A percentile compares a stretch with the other conserved stretches of the same genome.
phyloP scores from a whole-genome alignment of 805 yeast species.

The Barnettozyma californica region DNA sequence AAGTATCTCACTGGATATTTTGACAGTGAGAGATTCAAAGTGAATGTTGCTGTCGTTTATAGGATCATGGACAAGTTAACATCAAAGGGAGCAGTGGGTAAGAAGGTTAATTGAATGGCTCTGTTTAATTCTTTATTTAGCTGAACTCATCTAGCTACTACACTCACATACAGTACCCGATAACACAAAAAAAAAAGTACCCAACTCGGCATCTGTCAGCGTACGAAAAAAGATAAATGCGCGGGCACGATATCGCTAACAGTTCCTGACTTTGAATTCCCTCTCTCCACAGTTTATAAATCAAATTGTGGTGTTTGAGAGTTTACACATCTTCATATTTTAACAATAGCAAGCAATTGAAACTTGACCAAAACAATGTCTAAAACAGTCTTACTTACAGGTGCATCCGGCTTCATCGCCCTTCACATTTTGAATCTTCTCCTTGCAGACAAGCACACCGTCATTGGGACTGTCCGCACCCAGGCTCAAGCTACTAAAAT shows the following conservation, averaged over 20 bases:
- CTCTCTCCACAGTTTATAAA: not conserved
- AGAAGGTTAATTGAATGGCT: not conserved
- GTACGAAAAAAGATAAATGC: not conserved
- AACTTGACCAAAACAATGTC: not conserved
- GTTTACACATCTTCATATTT: too few species aligned
- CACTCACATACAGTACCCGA: too few species aligned
- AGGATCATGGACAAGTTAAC: not conserved
- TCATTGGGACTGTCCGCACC: conserved; percentile 42
- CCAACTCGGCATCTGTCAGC: not conserved
- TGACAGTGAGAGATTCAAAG: conserved; percentile 4
- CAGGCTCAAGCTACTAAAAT: conserved; percentile 32
- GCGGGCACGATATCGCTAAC: not conserved
- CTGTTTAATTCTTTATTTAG: too few species aligned
- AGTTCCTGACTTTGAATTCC: not conserved
- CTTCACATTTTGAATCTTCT: conserved; percentile 37
- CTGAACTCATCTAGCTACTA: too few species aligned
- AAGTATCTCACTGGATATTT: not conserved
- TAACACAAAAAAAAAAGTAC: too few species aligned
- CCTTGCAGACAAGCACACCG: conserved; percentile 34
- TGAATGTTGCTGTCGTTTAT: conserved; percentile 1
- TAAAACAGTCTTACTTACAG: conserved; percentile 37
- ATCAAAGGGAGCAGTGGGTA: not conserved
- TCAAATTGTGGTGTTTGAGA: too few species aligned
- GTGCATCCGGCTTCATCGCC: conserved; percentile 48
- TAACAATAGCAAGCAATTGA: not conserved